These are phyloP conservation scores for Albifimbria verrucaria DNA, from an alignment of 2,329 filamentous ascomycete genomes.

Conservation along the genomic window DNA sequence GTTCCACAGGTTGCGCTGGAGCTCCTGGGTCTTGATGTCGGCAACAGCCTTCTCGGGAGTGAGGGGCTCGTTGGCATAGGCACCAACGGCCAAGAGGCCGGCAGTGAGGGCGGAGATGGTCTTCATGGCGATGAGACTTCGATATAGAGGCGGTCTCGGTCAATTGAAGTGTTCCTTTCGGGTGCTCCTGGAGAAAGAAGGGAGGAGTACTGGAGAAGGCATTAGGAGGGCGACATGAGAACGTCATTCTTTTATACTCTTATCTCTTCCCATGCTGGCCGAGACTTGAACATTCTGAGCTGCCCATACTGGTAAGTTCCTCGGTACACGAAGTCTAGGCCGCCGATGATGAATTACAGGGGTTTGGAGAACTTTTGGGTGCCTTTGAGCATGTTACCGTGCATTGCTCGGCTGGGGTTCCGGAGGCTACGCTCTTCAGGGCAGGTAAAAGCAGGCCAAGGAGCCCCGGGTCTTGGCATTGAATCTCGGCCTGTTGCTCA, in stretches of 20 bases:
- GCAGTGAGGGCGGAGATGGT: constrained; percentile 8
- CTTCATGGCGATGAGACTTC: constrained; percentile 13
- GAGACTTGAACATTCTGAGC: too few species aligned
- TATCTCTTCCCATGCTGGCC: too few species aligned
- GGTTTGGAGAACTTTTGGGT: background rate
- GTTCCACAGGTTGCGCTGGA: constrained; percentile 51
- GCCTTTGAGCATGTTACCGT: background rate
- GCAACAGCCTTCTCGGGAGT: constrained; percentile 36
- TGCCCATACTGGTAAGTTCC: too few species aligned
- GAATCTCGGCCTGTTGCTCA: background rate
- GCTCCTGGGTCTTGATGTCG: constrained; percentile 34
- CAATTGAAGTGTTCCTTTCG: background rate
- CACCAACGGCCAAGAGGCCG: constrained; percentile 10
- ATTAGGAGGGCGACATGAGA: background rate
- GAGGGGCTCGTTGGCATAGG: constrained; percentile 26
- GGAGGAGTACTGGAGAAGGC: background rate
- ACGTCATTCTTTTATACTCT: background rate
- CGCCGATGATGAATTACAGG: background rate
- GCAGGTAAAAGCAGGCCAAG: background rate
- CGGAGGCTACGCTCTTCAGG: background rate
- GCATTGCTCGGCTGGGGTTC: background rate
- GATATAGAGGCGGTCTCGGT: background rate
- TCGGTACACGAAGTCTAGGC: background rate
- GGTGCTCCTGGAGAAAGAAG: background rate
- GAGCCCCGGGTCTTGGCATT: background rate